A percentile compares a stretch with the other conserved stretches of the same genome.
These are phyloP conservation scores for Lasiodiplodia sp. DNA, from an alignment of 2,329 filamentous ascomycete genomes.

Conservation along the genomic window DNA sequence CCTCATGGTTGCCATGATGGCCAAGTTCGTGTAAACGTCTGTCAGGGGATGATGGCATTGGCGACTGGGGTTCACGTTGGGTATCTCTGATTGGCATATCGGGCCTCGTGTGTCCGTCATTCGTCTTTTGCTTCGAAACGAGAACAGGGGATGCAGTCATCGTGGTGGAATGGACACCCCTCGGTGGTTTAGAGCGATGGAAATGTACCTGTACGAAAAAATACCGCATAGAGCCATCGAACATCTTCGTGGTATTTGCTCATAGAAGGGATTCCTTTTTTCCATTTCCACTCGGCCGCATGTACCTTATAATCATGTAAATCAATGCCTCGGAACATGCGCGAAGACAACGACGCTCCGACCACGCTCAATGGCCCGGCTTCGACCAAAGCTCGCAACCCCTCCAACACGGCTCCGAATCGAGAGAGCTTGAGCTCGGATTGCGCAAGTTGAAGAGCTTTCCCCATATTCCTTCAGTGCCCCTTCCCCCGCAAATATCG, in stretches of 20 bases:
- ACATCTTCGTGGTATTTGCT: slow-evolving; percentile 30
- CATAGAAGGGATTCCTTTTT: slow-evolving; percentile 30
- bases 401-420: not conserved
- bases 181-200: slow-evolving; percentile 26
- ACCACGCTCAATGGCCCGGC: slow-evolving; percentile 11
- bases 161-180: slow-evolving; percentile 28
- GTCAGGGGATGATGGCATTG: slow-evolving; percentile 27
- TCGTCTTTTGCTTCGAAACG: slow-evolving; percentile 19
- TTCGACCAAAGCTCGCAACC: slow-evolving; percentile 10
- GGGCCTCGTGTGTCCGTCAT: slow-evolving; percentile 26
- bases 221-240: slow-evolving; percentile 30
- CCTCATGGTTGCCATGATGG: slow-evolving; percentile 52
- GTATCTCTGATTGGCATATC: slow-evolving; percentile 17
- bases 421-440: slow-evolving; percentile 15
- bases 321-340: slow-evolving; percentile 20
- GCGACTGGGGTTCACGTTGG: slow-evolving; percentile 13
- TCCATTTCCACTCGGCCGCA: slow-evolving; percentile 12
- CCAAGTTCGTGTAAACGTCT: slow-evolving; percentile 31
- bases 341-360: slow-evolving; percentile 8
- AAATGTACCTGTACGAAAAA: slow-evolving; percentile 30
- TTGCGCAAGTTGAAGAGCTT: slow-evolving; percentile 6
- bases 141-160: slow-evolving; percentile 25
- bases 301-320: slow-evolving; percentile 28
- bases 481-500: slow-evolving; percentile 18
- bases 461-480: slow-evolving; percentile 14